Conservation (phyloP, 2,329 filamentous ascomycete genomes). For the Colletotrichum camelliae region DNA sequence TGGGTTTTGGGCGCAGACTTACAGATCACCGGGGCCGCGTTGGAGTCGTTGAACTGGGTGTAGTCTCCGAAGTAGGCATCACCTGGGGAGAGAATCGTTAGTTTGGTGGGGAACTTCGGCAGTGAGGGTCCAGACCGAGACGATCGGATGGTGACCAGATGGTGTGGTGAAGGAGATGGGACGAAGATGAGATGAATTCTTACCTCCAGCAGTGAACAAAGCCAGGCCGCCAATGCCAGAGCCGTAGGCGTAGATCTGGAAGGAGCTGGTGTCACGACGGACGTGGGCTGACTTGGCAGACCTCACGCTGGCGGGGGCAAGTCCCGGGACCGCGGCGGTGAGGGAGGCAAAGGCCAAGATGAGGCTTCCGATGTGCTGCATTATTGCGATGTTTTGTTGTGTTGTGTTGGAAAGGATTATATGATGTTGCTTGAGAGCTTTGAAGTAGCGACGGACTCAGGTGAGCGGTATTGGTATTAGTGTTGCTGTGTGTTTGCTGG, state of each 20-base stretch:
- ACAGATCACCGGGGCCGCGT: conserved; percentile 14
- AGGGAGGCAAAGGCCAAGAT: conserved; percentile 5
- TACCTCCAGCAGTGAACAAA: conserved; percentile 29
- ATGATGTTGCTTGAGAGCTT: neutral
- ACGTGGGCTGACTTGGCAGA: neutral
- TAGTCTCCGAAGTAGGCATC: conserved; percentile 9
- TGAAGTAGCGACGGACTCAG: neutral
- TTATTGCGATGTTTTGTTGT: neutral
- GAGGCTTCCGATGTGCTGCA: neutral
- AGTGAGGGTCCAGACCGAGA: neutral
- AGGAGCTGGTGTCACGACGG: conserved; percentile 13
- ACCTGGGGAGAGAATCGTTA: neutral
- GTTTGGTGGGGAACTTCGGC: neutral
- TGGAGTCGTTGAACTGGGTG: conserved; percentile 5
- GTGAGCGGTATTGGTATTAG: neutral
- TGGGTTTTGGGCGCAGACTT: neutral
- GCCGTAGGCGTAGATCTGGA: conserved; percentile 32
- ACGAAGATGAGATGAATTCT: neutral
- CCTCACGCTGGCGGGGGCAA: neutral
- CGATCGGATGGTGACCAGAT: neutral
- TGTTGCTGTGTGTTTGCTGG: neutral
- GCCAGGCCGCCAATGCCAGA: conserved; percentile 27
- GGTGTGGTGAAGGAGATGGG: neutral
- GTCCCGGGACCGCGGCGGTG: neutral
- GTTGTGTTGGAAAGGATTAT: neutral